phyloP scores from a whole-genome alignment of 495 filamentous ascomycete species.

The Penicillium parvum region DNA sequence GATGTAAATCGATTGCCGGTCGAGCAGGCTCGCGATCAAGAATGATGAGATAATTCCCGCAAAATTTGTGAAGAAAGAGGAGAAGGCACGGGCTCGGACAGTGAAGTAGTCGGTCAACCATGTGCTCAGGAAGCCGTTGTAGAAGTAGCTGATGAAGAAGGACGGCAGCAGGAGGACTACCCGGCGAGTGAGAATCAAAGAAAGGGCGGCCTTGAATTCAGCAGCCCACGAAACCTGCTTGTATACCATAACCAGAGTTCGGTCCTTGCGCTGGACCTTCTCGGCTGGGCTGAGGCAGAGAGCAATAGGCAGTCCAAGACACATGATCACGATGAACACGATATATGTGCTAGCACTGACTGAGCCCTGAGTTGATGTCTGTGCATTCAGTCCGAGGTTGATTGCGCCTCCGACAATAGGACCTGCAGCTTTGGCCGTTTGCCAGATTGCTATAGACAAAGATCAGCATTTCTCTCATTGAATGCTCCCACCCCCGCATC shows the following conservation, averaged over 20 bases:
- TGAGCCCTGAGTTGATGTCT: conserved; percentile 16
- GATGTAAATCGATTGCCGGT: conserved; percentile 32
- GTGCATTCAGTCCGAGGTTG: conserved; percentile 29
- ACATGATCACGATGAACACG: conserved; percentile 36
- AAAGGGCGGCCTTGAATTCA: conserved; percentile 29
- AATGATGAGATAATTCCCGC: conserved; percentile 31
- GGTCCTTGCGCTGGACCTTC: conserved; percentile 32
- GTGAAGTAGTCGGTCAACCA: conserved; percentile 34
- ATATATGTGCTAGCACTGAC: conserved; percentile 30
- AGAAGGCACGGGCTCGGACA: conserved; percentile 31
- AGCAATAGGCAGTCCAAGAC: conserved; percentile 28
- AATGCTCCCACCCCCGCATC: background rate
- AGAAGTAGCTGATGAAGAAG: conserved; percentile 38
- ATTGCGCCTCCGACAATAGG: conserved; percentile 32
- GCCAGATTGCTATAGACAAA: conserved; percentile 24
- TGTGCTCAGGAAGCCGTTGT: conserved; percentile 32
- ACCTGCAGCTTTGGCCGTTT: conserved; percentile 30
- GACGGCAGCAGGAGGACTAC: conserved; percentile 26
- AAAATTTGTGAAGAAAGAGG: conserved; percentile 35
- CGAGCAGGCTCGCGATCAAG: conserved; percentile 26
- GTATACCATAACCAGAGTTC: conserved; percentile 24
- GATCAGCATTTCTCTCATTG: background rate
- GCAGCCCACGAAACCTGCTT: conserved; percentile 25
- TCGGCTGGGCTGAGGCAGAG: conserved; percentile 28
- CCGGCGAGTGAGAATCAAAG: conserved; percentile 23